A percentile compares a stretch with the other conserved stretches of the same genome.
phyloP scores from a whole-genome alignment of 805 yeast genomes.

The Cyberlindnera maritima region DNA sequence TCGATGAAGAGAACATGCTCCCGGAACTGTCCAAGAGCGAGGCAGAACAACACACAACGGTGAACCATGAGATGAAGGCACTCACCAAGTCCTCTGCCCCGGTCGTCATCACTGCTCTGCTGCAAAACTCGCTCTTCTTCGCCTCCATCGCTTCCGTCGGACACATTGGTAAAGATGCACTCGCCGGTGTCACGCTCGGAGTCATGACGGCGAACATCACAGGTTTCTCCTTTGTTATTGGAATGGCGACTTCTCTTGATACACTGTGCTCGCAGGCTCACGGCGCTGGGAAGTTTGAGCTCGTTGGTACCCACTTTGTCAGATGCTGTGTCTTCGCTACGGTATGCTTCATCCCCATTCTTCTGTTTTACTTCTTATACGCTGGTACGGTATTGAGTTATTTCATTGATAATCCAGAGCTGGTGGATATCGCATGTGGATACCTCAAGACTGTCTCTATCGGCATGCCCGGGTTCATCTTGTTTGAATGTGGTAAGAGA shows the following conservation, averaged over 20 bases:
- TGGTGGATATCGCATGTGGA: conserved; percentile 48
- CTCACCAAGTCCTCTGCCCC: conserved; percentile 23
- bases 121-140: conserved; percentile 27
- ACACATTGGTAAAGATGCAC: conserved; percentile 71
- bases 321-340: conserved; percentile 48
- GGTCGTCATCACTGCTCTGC: conserved; percentile 24
- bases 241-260: conserved; percentile 78
- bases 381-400: conserved; percentile 13
- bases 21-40: conserved; percentile 20
- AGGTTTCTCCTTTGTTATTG: conserved; percentile 71
- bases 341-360: conserved; percentile 25
- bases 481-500: conserved; percentile 82
- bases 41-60: conserved; percentile 14
- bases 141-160: conserved; percentile 51
- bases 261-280: conserved; percentile 83
- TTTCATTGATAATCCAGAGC: conserved; percentile 21
- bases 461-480: conserved; percentile 78
- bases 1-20: conserved; percentile 11
- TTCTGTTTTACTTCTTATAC: conserved; percentile 21
- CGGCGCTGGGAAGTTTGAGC: conserved; percentile 70
- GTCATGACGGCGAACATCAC: conserved; percentile 83
- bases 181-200: conserved; percentile 81
- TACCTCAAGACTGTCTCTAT: conserved; percentile 45
- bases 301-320: conserved; percentile 73
- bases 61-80: conserved; percentile 17